Evolutionary conservation across 805 yeast genomes (phyloP).

Genomic region (Spathaspora sp.): DNA sequence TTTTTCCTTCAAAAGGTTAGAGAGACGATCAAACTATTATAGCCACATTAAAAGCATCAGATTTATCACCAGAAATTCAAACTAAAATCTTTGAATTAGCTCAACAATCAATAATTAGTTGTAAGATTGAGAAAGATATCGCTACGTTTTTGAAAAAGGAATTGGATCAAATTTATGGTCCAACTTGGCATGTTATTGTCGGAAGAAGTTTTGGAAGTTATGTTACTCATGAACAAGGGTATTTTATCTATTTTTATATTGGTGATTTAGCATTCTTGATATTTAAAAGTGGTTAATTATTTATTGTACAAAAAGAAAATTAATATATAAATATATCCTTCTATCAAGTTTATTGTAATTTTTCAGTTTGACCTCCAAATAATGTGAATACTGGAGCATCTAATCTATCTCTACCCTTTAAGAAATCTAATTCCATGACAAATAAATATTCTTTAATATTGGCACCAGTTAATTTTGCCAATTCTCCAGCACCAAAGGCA

Average conservation of each 20-base stretch:
- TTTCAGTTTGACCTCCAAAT: conserved; percentile 74
- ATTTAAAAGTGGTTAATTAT: conserved; percentile 57
- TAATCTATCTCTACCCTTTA: conserved; percentile 88
- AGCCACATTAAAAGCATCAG: conserved; percentile 43
- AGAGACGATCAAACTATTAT: not conserved
- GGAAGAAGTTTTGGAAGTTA: conserved; percentile 78
- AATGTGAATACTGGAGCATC: conserved; percentile 87
- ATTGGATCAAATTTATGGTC: conserved; percentile 60
- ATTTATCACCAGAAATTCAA: conserved; percentile 51
- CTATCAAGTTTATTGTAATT: not conserved
- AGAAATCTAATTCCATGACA: conserved; percentile 91
- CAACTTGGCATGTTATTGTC: conserved; percentile 79
- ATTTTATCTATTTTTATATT: conserved; percentile 66
- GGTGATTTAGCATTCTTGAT: conserved; percentile 65
- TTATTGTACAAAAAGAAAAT: too few species aligned
- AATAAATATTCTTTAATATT: conserved; percentile 77
- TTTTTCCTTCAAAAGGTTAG: not conserved
- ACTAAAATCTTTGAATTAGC: conserved; percentile 46
- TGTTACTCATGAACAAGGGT: conserved; percentile 76
- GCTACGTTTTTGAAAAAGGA: conserved; percentile 66
- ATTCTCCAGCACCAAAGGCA: conserved; percentile 89
- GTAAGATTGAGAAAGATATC: conserved; percentile 53
- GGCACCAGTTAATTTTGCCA: conserved; percentile 64
- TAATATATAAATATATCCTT: not conserved
- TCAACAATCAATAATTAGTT: conserved; percentile 35